Conservation (phyloP, 768 basidiomycete genomes). For the Lentinula aciculospora region DNA sequence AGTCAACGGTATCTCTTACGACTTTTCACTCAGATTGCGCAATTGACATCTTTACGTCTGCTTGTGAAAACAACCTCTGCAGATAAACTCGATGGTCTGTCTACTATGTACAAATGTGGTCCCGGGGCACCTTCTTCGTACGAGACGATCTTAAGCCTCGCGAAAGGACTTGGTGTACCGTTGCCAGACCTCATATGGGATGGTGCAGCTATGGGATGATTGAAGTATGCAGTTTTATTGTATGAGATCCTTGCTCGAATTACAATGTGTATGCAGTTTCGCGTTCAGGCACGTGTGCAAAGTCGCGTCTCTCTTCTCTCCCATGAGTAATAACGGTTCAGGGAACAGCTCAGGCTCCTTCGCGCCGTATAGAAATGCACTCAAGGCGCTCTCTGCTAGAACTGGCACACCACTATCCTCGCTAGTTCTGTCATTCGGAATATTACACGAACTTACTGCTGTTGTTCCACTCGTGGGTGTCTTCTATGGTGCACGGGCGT, state of each 20-base stretch:
- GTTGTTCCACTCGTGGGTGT: conserved; percentile 67
- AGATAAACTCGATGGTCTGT: conserved; percentile 65
- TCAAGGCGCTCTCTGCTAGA: conserved; percentile 55
- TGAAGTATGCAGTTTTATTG: neutral
- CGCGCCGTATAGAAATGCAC: conserved; percentile 39
- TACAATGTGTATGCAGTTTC: neutral
- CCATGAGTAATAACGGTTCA: neutral
- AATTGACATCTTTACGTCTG: conserved; percentile 59
- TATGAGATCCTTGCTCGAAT: neutral
- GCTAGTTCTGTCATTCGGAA: conserved; percentile 68
- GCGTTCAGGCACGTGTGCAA: neutral
- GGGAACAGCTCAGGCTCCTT: neutral
- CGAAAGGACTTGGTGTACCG: conserved; percentile 35
- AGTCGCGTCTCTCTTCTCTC: neutral
- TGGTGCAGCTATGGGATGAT: neutral
- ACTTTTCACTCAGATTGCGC: conserved; percentile 44
- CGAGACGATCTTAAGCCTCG: conserved; percentile 33
- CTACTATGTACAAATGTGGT: conserved; percentile 63
- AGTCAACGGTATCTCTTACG: neutral
- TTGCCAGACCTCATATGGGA: conserved; percentile 30
- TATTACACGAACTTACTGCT: conserved; percentile 85
- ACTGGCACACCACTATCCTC: conserved; percentile 77
- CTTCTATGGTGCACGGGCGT: conserved; percentile 61
- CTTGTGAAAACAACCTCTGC: conserved; percentile 56
- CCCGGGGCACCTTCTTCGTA: conserved; percentile 26